Conservation (phyloP, 352 stramenopile genomes). For the Pythium periplocum region DNA sequence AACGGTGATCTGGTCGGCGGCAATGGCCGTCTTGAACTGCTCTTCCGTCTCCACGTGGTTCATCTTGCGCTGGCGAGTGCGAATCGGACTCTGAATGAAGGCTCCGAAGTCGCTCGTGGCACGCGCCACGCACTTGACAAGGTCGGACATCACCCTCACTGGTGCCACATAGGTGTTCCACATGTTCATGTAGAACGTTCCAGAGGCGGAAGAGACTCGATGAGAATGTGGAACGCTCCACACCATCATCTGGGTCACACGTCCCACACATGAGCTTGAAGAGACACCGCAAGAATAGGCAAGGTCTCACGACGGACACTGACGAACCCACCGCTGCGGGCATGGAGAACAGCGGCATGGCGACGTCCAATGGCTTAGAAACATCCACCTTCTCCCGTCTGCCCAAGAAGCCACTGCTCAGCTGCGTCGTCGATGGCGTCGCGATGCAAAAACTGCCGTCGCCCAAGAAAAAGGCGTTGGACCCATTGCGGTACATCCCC, state of each 20-base stretch:
- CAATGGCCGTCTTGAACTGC: constrained; percentile 20
- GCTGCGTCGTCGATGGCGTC: constrained; percentile 48
- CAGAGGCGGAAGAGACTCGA: neutral
- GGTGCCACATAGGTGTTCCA: neutral
- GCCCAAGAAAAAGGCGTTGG: constrained; percentile 64
- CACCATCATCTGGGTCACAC: neutral
- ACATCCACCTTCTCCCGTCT: constrained; percentile 1
- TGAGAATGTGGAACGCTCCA: constrained; percentile 1
- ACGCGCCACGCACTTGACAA: constrained; percentile 7
- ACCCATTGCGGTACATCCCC: constrained; percentile 63
- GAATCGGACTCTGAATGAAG: constrained; percentile 2
- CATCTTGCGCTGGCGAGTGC: constrained; percentile 7
- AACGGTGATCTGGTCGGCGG: constrained; percentile 13
- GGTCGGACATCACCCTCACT: constrained; percentile 13
- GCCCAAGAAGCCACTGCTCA: constrained; percentile 14
- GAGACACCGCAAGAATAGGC: neutral
- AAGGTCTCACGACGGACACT: too few species aligned
- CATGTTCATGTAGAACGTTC: neutral
- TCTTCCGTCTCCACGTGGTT: constrained; percentile 13
- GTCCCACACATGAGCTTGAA: neutral
- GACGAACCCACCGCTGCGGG: neutral
- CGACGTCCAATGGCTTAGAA: too few species aligned
- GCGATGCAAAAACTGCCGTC: constrained; percentile 62
- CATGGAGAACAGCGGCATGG: constrained; percentile 2
- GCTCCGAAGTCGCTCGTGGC: too few species aligned